Base-by-base conservation (phyloP, 805 yeast genomes). In the Candida sonorensis region DNA sequence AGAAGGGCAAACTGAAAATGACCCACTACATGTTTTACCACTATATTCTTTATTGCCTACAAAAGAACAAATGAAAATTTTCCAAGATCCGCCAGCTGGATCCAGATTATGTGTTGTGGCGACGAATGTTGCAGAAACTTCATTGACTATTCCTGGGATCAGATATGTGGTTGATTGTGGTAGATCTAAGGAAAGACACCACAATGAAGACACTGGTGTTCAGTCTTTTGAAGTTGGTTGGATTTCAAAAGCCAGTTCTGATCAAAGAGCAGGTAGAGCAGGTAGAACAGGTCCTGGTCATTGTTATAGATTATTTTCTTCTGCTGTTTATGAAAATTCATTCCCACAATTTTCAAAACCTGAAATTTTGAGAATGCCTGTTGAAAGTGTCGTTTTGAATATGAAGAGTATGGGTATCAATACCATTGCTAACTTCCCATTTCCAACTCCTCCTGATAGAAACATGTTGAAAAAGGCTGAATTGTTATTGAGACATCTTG, bases 201-300 rank as follows among this genome's bases (percentile, higher is more conserved):
- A 65, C 50, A 81, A 88, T 42, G 82, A 81, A 42, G 77, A 75
- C 19, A 83, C 86, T 10, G 94, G 95, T 3, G 94, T 92, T 21
- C 97, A 90, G 59, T 82, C 94, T 38, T 94, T 82, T 58, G 92
- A 84, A 50, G 69, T 92, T 30, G 81, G 75, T 34, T 92, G 97
- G 97, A 67, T 88, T 4, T 81, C 95, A 29, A 87, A 92, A 48
- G 99, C 99, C 2, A 81, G 95, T 37, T 90, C 97, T 0, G 92
- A 77, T 44, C 99, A 92, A 64, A 72, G 99, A 62, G 63, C 94
- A 13, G 97, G 97, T 52, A 78, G 97, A 66, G 97, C 97, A 31
- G 97, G 97, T 53, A 80, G 97, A 69, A 88, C 96, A 1, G 98
- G 97, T 0, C 97, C 98, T 0, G 99, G 99, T 37, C 97, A 92